phyloP scores from a whole-genome alignment of 2,329 filamentous ascomycete species.

The Tetracladium maxilliforme region DNA sequence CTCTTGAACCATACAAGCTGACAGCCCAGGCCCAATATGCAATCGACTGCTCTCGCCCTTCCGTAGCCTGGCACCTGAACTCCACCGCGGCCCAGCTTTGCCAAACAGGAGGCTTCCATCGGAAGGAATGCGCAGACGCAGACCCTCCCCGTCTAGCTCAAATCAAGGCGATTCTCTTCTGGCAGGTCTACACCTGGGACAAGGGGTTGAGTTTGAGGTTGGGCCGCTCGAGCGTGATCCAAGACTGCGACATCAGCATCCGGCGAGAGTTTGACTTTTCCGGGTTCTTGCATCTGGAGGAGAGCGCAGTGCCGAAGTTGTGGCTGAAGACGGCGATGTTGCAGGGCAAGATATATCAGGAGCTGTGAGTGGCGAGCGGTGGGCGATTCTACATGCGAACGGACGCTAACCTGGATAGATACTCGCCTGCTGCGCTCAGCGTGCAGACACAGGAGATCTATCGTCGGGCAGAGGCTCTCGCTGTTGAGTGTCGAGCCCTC shows the following conservation, averaged over 20 bases:
- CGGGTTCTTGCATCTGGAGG: slow-evolving; percentile 1
- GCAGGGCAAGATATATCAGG: no score
- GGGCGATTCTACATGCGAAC: no score
- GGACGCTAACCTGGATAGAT: no score
- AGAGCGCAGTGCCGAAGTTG: no score
- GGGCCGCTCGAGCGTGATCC: slow-evolving; percentile 5
- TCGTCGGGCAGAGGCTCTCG: no score
- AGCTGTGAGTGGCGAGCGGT: no score
- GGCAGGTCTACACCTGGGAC: slow-evolving; percentile 6
- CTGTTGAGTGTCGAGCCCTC: no score
- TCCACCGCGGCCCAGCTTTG: slow-evolving; percentile 4
- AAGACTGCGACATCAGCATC: slow-evolving; percentile 6
- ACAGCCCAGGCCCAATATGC: slow-evolving; percentile 1
- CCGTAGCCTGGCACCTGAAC: slow-evolving; percentile 2
- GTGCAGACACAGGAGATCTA: no score
- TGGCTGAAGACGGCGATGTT: no score
- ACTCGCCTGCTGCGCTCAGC: no score
- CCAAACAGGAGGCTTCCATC: slow-evolving; percentile 3
- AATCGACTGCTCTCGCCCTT: slow-evolving; percentile 1
- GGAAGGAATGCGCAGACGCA: slow-evolving; percentile 2
- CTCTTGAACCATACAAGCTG: not conserved
- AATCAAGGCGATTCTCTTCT: slow-evolving; percentile 4
- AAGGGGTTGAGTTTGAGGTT: slow-evolving; percentile 6
- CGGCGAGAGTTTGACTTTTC: slow-evolving; percentile 1
- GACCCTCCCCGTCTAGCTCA: no score